These are phyloP conservation scores for Suhomyces tanzawaensis DNA, from an alignment of 805 yeast genomes.

Conservation along the genomic window DNA sequence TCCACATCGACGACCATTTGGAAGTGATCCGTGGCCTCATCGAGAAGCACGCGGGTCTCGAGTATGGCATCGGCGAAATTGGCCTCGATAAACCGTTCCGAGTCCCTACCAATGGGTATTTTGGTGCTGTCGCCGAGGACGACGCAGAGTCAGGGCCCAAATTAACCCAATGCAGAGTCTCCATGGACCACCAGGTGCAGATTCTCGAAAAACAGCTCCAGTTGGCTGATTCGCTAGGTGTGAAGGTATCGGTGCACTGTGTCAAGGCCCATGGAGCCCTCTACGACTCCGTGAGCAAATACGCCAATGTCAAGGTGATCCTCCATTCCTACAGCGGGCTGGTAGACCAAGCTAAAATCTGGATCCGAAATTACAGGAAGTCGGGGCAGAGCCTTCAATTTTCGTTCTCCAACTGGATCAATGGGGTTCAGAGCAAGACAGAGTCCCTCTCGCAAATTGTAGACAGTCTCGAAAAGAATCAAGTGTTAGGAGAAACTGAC, in stretches of 20 bases:
- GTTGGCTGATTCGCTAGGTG: conserved; percentile 47
- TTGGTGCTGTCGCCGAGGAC: conserved; percentile 33
- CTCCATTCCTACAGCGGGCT: conserved; percentile 90
- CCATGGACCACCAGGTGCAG: conserved; percentile 60
- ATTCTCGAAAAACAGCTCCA: conserved; percentile 51
- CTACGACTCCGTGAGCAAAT: conserved; percentile 39
- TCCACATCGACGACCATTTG: conserved; percentile 36
- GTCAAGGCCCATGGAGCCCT: conserved; percentile 74
- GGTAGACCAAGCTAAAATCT: conserved; percentile 56
- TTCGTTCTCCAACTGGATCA: conserved; percentile 54
- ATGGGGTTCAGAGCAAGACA: conserved; percentile 33
- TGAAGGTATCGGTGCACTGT: conserved; percentile 76
- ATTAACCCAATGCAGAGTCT: conserved; percentile 49
- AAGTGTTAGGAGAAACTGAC: conserved; percentile 38
- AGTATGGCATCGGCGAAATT: conserved; percentile 74
- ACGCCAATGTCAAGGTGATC: conserved; percentile 41
- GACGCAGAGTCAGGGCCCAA: conserved; percentile 19
- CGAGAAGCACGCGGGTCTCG: conserved; percentile 10
- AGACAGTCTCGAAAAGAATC: conserved; percentile 15
- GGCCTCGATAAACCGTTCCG: conserved; percentile 81
- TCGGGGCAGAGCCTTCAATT: conserved; percentile 35
- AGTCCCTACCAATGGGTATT: conserved; percentile 59
- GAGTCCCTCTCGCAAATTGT: conserved; percentile 20
- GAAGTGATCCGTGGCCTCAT: conserved; percentile 24
- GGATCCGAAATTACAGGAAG: conserved; percentile 37